These are phyloP conservation scores for Gossypium ekmanianum DNA, from an alignment of 345 rosid species.

Conservation along the genomic window DNA sequence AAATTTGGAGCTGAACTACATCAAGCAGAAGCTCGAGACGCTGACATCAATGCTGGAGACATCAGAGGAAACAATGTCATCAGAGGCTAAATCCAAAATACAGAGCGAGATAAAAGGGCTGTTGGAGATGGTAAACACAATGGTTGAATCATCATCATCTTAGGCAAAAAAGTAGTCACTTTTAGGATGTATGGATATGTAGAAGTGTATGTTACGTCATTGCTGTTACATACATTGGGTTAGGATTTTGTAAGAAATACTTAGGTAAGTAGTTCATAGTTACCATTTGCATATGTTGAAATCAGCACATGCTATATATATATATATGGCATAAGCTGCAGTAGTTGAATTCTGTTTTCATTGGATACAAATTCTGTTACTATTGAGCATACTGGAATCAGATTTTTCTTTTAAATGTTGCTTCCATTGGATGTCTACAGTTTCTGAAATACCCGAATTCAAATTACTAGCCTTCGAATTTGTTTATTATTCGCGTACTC, in stretches of 20 bases:
- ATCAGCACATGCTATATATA: neutral
- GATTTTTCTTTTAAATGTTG: neutral
- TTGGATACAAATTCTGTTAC: neutral
- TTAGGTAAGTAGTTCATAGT: constrained; percentile 4
- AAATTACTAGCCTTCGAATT: no score
- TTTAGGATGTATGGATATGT: neutral
- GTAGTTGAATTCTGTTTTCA: constrained; percentile 4
- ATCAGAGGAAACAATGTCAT: constrained; percentile 40
- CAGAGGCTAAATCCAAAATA: constrained; percentile 39
- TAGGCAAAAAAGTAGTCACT: neutral
- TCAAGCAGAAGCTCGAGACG: constrained; percentile 47
- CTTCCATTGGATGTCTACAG: neutral
- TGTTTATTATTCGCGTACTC: no score
- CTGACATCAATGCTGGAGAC: constrained; percentile 38
- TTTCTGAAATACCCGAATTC: no score
- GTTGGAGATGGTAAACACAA: constrained; percentile 37
- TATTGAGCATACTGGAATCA: neutral
- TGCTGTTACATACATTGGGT: neutral
- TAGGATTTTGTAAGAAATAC: constrained; percentile 7
- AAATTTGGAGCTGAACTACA: constrained; percentile 27
- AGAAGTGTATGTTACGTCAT: neutral
- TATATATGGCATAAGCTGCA: neutral
- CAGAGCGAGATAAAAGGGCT: constrained; percentile 42
- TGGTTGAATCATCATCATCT: constrained; percentile 19
- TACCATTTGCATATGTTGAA: constrained; percentile 14